A percentile compares a stretch with the other conserved stretches of the same genome.
phyloP scores from a whole-genome alignment of 139 green algal species.

The Bryopsis sp. region DNA sequence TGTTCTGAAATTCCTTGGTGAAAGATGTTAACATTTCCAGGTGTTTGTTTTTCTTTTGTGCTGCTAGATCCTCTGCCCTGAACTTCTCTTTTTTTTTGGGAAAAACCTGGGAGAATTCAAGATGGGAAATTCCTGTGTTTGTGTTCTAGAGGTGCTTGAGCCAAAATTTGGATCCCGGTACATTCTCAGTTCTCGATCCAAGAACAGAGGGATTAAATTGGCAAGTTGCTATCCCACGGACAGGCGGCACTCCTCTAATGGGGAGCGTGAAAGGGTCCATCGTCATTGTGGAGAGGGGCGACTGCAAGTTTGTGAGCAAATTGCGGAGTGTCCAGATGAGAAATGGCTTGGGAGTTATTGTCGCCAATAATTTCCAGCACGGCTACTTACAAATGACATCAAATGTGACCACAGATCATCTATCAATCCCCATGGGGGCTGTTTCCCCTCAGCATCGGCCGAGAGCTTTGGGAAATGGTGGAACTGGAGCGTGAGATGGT shows the following conservation, averaged over 20 bases:
- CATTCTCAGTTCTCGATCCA: too few relatives aligned
- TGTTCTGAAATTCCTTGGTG: too few relatives aligned
- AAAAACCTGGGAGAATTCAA: too few relatives aligned
- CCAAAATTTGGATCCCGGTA: too few relatives aligned
- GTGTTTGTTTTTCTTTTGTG: too few relatives aligned
- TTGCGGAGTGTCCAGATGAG: constrained; percentile 37
- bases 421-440: constrained; percentile 37
- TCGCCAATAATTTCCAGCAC: constrained; percentile 53
- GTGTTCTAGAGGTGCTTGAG: too few relatives aligned
- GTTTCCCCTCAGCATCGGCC: constrained; percentile 22
- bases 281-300: constrained; percentile 50
- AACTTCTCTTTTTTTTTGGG: too few relatives aligned
- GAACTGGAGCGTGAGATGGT: constrained; percentile 4
- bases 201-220: too few relatives aligned
- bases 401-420: constrained; percentile 22
- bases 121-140: too few relatives aligned
- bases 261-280: constrained; percentile 29
- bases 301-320: constrained; percentile 62
- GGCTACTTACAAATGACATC: constrained; percentile 47
- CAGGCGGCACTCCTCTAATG: neutral
- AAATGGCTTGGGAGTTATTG: constrained; percentile 50
- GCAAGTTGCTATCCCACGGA: too few relatives aligned
- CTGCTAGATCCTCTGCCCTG: too few relatives aligned
- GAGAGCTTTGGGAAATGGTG: constrained; percentile 21
- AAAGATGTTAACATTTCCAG: too few relatives aligned